A percentile compares a stretch with the other conserved stretches of the same genome.
These are phyloP conservation scores for Aphanomyces euteiches DNA, from an alignment of 352 stramenopile species.

Conservation along the genomic window DNA sequence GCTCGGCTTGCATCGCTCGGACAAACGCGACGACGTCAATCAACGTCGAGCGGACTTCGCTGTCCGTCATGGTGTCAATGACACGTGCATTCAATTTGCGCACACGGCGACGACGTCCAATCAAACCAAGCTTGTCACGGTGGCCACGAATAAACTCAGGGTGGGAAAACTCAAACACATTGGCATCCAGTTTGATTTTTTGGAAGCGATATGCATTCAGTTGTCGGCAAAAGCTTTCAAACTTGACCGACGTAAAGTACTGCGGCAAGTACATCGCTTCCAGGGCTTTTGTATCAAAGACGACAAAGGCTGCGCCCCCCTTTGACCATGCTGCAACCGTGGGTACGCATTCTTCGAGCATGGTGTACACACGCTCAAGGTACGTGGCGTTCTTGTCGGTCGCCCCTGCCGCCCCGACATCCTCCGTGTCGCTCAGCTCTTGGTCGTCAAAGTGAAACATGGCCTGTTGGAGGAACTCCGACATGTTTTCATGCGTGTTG, in stretches of 20 bases:
- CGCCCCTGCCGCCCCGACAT: too few relatives aligned
- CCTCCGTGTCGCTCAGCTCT: too few relatives aligned
- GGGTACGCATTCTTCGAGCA: slow-evolving; percentile 16
- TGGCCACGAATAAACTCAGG: slow-evolving; percentile 23
- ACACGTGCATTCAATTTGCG: slow-evolving; percentile 1
- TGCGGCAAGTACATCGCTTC: slow-evolving; percentile 85
- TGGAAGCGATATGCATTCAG: slow-evolving; percentile 94
- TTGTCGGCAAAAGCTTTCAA: slow-evolving; percentile 92
- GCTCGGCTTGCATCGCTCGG: slow-evolving; percentile 16
- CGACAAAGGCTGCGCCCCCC: slow-evolving; percentile 72
- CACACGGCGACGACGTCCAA: slow-evolving; percentile 16
- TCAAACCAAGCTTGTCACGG: slow-evolving; percentile 5
- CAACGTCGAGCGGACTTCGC: slow-evolving; percentile 5
- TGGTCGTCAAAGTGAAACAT: too few relatives aligned
- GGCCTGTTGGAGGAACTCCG: too few relatives aligned
- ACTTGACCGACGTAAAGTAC: slow-evolving; percentile 95
- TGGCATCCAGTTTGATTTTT: slow-evolving; percentile 38
- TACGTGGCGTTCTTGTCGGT: neutral
- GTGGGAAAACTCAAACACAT: slow-evolving; percentile 20
- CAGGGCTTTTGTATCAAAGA: slow-evolving; percentile 77
- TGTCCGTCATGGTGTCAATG: slow-evolving; percentile 2
- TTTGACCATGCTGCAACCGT: slow-evolving; percentile 48
- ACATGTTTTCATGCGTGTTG: too few relatives aligned
- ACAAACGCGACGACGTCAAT: slow-evolving; percentile 15
- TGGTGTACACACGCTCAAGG: slow-evolving; percentile 22